These are phyloP conservation scores for Spatholobus suberectus DNA, from an alignment of 306 rosid genomes.

Conservation along the genomic window DNA sequence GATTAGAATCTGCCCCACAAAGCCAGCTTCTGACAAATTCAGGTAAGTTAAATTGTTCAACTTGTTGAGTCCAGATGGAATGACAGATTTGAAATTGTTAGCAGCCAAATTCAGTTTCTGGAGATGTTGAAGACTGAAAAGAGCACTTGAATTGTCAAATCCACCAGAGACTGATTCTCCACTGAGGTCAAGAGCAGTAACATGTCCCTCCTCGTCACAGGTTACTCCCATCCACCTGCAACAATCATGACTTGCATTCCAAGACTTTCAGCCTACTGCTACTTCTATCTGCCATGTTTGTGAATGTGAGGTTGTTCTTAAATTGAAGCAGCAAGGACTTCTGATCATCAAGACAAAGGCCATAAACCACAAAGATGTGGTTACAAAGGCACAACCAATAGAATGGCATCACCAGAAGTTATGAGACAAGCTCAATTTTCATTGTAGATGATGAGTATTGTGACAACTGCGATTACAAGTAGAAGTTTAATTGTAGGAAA, in stretches of 20 bases:
- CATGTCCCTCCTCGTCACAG: not conserved
- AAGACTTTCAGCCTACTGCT: not conserved
- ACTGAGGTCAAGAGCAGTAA: not conserved
- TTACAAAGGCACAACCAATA: not conserved
- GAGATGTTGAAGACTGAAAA: not conserved
- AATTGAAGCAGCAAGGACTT: not conserved
- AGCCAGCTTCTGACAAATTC: not conserved
- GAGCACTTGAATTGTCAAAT: not conserved
- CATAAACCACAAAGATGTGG: not conserved
- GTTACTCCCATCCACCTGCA: not conserved
- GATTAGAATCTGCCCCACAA: not conserved
- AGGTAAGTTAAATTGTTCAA: not conserved
- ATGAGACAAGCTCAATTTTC: not conserved
- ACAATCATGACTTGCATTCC: not conserved
- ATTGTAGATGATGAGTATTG: not conserved
- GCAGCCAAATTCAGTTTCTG: not conserved
- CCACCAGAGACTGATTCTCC: not conserved
- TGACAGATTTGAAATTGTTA: fast-evolving
- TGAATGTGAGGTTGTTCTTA: not conserved
- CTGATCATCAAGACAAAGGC: not conserved
- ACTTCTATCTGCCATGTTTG: not conserved
- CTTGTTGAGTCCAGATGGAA: not conserved
- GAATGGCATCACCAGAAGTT: not conserved
- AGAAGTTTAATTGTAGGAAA: too few relatives aligned
- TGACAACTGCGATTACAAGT: too few relatives aligned